These are phyloP conservation scores for Erodium maritimum DNA, from an alignment of 345 rosid species.

Conservation along the genomic window DNA sequence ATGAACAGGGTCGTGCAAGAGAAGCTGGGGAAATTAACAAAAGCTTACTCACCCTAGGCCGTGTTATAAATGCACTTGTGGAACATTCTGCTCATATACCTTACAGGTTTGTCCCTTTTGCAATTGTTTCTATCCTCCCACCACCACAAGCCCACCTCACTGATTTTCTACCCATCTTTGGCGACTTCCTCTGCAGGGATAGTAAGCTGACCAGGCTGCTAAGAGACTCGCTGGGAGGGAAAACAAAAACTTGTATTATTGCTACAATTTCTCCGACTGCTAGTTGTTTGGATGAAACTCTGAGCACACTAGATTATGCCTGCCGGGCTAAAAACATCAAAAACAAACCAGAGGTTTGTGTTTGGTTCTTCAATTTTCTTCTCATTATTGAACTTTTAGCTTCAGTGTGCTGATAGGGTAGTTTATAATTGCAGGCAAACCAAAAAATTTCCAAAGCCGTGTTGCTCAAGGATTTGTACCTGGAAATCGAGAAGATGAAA, in stretches of 20 bases:
- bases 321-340: conserved; percentile 86
- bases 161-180: conserved; percentile 1
- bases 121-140: neutral
- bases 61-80: conserved; percentile 93
- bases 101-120: conserved; percentile 42
- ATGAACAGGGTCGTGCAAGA: conserved; percentile 75
- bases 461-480: conserved; percentile 74
- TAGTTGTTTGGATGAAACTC: conserved; percentile 74
- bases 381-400: conserved; percentile 3
- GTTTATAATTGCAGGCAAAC: conserved; percentile 57
- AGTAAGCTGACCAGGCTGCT: conserved; percentile 91
- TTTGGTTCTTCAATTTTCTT: conserved; percentile 1
- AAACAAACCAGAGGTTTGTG: conserved; percentile 86
- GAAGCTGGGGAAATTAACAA: conserved; percentile 95
- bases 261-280: conserved; percentile 93
- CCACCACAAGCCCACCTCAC: neutral
- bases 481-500: conserved; percentile 83
- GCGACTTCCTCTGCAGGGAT: conserved; percentile 39
- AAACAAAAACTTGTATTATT: conserved; percentile 90
- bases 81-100: conserved; percentile 97
- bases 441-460: conserved; percentile 78
- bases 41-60: conserved; percentile 89
- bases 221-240: conserved; percentile 90
- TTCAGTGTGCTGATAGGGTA: conserved; percentile 1
- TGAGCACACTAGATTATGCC: conserved; percentile 90